Percentiles rank a stretch among this genome's conserved stretches.
Evolutionary conservation across 2,329 filamentous ascomycete genomes (phyloP).

Genomic region (Pseudogymnoascus destructans): DNA sequence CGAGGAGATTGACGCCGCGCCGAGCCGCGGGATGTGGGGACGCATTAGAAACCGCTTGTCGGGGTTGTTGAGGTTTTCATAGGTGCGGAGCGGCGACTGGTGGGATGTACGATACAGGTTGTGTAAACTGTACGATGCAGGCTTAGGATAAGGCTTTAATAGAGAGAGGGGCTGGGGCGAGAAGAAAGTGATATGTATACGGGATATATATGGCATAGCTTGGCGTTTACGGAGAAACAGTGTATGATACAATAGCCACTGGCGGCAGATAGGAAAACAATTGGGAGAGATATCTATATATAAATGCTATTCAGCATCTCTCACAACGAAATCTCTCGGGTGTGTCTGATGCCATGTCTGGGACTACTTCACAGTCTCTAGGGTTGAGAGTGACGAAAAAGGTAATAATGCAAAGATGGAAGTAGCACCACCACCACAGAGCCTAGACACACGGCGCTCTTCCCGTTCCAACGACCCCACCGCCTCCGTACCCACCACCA

Average conservation of each 20-base stretch:
- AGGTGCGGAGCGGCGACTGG: constrained; percentile 14
- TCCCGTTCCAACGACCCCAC: background rate
- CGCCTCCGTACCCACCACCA: background rate
- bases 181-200: constrained; percentile 15
- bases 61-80: constrained; percentile 47
- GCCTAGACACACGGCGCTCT: background rate
- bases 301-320: background rate
- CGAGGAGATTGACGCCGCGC: constrained; percentile 49
- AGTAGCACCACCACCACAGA: background rate
- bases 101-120: background rate
- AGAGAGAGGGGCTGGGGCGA: background rate
- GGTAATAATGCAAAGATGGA: background rate
- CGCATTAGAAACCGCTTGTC: constrained; percentile 40
- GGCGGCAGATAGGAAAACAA: background rate
- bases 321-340: background rate
- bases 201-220: constrained; percentile 10
- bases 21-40: constrained; percentile 40
- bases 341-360: background rate
- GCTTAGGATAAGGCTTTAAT: background rate
- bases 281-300: background rate
- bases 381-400: background rate
- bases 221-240: constrained; percentile 3
- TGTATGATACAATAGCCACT: constrained; percentile 7
- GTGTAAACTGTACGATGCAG: background rate
- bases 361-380: background rate